Evolutionary conservation across 108 stramenopile species (phyloP).

Genomic region (Conticribra guillardii): DNA sequence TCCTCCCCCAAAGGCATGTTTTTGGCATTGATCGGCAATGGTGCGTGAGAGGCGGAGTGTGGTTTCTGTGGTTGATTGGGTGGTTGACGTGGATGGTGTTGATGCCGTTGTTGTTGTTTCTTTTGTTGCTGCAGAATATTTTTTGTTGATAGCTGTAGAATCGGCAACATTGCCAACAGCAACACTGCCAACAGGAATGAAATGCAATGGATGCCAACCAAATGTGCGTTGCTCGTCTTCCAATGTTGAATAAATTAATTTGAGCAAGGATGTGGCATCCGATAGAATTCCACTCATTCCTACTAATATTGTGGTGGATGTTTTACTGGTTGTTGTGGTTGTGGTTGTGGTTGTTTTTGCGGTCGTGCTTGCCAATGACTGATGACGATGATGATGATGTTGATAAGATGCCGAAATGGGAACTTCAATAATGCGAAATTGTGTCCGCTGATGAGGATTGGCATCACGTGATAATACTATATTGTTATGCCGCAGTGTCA

Average conservation of each 20-base stretch:
- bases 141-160: neutral
- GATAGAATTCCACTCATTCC: constrained; percentile 73
- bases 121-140: neutral
- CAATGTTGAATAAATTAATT: constrained; percentile 34
- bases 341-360: constrained; percentile 3
- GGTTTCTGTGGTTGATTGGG: constrained; percentile 33
- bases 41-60: constrained; percentile 34
- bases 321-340: constrained; percentile 14
- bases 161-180: constrained; percentile 5
- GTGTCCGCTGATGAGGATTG: constrained; percentile 23
- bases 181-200: constrained; percentile 27
- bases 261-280: constrained; percentile 56
- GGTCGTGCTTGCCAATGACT: neutral
- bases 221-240: constrained; percentile 50
- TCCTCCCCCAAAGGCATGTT: constrained; percentile 78
- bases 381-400: neutral
- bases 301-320: constrained; percentile 43
- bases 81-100: neutral
- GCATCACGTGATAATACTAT: too few relatives aligned
- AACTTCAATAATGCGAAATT: constrained; percentile 49
- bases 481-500: too few relatives aligned
- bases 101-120: neutral
- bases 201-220: constrained; percentile 46
- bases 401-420: constrained; percentile 24
- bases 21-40: constrained; percentile 70